phyloP scores from a whole-genome alignment of 345 rosid species.

The Firmiana major region DNA sequence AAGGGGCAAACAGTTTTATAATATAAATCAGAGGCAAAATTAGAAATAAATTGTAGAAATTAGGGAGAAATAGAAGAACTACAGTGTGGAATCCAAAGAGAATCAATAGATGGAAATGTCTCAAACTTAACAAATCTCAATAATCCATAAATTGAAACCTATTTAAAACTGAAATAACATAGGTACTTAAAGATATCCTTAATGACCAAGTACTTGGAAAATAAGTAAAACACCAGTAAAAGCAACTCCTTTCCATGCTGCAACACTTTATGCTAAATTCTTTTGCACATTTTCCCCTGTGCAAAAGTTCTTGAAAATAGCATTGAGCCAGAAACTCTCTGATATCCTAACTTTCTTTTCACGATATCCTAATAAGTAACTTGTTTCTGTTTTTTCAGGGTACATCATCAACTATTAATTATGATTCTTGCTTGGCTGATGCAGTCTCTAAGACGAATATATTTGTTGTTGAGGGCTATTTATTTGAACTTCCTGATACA shows the following conservation, averaged over 20 bases:
- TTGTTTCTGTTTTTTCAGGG: slow-evolving; percentile 50
- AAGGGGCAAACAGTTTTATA: no score
- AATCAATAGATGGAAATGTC: no score
- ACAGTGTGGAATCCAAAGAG: no score
- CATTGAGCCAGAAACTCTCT: not conserved
- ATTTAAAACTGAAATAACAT: not conserved
- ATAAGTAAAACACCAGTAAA: not conserved
- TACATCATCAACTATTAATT: slow-evolving; percentile 69
- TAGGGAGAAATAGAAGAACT: no score
- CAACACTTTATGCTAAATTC: not conserved
- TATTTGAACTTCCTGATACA: slow-evolving; percentile 89
- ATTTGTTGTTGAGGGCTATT: slow-evolving; percentile 87
- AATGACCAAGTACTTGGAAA: not conserved
- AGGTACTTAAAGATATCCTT: no score
- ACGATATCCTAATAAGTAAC: not conserved
- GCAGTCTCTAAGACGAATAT: slow-evolving; percentile 67
- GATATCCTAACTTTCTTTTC: not conserved
- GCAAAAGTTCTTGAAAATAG: not conserved
- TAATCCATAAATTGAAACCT: not conserved
- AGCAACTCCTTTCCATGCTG: not conserved
- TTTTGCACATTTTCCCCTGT: not conserved
- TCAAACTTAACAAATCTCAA: not conserved
- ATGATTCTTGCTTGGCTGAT: slow-evolving; percentile 70
- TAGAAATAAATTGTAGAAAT: no score
- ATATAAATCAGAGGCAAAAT: no score